Conservation (phyloP, 1,284 basidiomycete genomes). For the Ustilago bromivora region DNA sequence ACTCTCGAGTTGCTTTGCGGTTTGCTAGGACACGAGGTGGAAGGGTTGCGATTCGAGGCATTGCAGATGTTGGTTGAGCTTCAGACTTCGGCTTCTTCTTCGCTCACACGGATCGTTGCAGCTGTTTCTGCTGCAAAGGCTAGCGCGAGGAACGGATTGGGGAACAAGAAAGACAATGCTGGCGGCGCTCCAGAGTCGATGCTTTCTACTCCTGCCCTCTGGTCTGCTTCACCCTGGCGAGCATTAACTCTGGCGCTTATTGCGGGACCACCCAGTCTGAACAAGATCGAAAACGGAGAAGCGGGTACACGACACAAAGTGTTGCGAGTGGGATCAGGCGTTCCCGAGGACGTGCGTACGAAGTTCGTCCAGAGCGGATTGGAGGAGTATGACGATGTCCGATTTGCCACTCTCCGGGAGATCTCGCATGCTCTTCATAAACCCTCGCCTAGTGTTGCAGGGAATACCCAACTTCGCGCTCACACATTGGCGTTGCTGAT, state of each 20-base stretch:
- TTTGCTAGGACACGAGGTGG: slow-evolving; percentile 41
- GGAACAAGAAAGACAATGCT: slow-evolving; percentile 15
- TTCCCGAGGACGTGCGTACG: slow-evolving; percentile 55
- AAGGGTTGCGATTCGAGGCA: slow-evolving; percentile 38
- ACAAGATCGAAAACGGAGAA: slow-evolving; percentile 35
- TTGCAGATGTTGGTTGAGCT: slow-evolving; percentile 47
- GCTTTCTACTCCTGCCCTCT: slow-evolving; percentile 20
- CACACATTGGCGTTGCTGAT: slow-evolving; percentile 85
- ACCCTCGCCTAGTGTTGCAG: slow-evolving; percentile 42
- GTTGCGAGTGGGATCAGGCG: slow-evolving; percentile 24
- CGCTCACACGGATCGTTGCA: slow-evolving; percentile 25
- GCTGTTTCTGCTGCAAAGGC: slow-evolving; percentile 17
- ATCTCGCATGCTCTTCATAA: slow-evolving; percentile 70
- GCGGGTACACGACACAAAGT: slow-evolving; percentile 36
- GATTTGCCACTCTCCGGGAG: slow-evolving; percentile 92
- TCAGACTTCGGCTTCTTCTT: slow-evolving; percentile 43
- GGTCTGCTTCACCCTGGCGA: slow-evolving; percentile 54
- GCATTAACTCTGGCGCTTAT: slow-evolving; percentile 46
- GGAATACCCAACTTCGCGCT: slow-evolving; percentile 68
- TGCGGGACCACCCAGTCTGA: slow-evolving; percentile 44
- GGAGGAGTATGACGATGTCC: slow-evolving; percentile 77
- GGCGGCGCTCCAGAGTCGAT: slow-evolving; percentile 2
- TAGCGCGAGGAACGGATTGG: slow-evolving; percentile 5
- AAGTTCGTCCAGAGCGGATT: slow-evolving; percentile 58
- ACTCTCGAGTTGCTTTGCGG: slow-evolving; percentile 53